Conservation (phyloP, 23 red algal genomes). For the Pyropia yezoensis region DNA sequence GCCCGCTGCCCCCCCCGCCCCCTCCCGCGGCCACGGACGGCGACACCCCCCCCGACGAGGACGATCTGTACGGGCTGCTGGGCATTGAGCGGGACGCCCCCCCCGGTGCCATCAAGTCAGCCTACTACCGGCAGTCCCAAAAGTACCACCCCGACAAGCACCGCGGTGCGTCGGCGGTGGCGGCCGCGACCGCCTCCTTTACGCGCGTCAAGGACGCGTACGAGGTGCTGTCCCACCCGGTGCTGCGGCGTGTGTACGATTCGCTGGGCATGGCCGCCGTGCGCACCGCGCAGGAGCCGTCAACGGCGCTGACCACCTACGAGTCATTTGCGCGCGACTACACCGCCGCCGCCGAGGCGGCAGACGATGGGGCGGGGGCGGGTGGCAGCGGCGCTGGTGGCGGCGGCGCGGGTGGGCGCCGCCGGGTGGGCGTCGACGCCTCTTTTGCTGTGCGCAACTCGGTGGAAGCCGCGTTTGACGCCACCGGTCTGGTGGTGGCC, state of each 20-base stretch:
- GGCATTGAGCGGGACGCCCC: constrained; percentile 46
- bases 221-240: constrained; percentile 82
- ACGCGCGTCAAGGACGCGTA: constrained; percentile 89
- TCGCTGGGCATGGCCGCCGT: constrained; percentile 76
- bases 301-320: constrained; percentile 43
- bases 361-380: constrained; percentile 1
- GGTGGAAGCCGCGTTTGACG: constrained; percentile 43
- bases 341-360: too few relatives aligned
- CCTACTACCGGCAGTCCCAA: constrained; percentile 74
- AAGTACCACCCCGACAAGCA: constrained; percentile 92
- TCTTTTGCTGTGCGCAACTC: constrained; percentile 53
- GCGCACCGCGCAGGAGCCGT: constrained; percentile 29
- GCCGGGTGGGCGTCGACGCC: constrained; percentile 26
- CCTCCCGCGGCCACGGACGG: too few relatives aligned
- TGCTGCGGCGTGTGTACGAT: constrained; percentile 80
- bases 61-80: constrained; percentile 58
- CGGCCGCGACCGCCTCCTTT: constrained; percentile 81
- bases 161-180: constrained; percentile 35
- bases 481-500: constrained; percentile 51
- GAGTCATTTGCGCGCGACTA: constrained; percentile 15
- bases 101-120: constrained; percentile 40
- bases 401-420: constrained; percentile 7
- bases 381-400: constrained; percentile 1
- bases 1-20: too few relatives aligned
- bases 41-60: background rate